Base-by-base conservation (phyloP, 345 rosid species). In the Mangifera indica region DNA sequence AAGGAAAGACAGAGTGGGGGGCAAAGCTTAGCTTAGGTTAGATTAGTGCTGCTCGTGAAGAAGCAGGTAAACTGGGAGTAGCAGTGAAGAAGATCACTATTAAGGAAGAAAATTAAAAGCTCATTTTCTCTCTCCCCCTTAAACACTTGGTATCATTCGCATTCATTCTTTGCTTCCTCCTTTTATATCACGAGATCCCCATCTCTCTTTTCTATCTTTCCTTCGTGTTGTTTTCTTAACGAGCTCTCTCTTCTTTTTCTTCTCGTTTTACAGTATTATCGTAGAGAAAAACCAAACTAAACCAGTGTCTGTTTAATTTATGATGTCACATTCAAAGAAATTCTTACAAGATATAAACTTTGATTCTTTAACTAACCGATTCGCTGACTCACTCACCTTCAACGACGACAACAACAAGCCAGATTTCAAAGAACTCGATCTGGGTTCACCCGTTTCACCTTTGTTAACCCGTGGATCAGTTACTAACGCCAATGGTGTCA, bases 391-490 rank as follows among this genome's bases (percentile, higher is more conserved):
- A 3, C 77, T 82, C 57, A 74, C 63, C 29, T 81, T 81, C 32
- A 68, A 72, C 5, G 81, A 80, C 54, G 77, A 82, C 69, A 53
- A 66, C 75, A 84, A 93, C 86, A 94, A 94, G 83, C 97, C 97
- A 1, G 98, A 94, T 75, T 94, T 84, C 80, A 78, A 84, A n/a
- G 87, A 94, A 73, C 92, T 92, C 79, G 85, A 92, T 87, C 93
- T 87, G 51, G 93, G 82, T 57, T 94, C 98, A 7, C 98, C 98
- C 0, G 93, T 90, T 76, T 91, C 97, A 8, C 93, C 98, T 5
- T 76, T 92, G 74, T 73, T 72, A 69, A 72, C 80, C 10, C 89
- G 87, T n/a, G 81, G 53, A 66, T 56, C 82, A 10, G 64, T 46
- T 24, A 67, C 55, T 73, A 11, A 34, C 74, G 45, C 62, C 54